Evolutionary conservation across 163 green algal genomes (phyloP).

Genomic region (Volvox carteri): DNA sequence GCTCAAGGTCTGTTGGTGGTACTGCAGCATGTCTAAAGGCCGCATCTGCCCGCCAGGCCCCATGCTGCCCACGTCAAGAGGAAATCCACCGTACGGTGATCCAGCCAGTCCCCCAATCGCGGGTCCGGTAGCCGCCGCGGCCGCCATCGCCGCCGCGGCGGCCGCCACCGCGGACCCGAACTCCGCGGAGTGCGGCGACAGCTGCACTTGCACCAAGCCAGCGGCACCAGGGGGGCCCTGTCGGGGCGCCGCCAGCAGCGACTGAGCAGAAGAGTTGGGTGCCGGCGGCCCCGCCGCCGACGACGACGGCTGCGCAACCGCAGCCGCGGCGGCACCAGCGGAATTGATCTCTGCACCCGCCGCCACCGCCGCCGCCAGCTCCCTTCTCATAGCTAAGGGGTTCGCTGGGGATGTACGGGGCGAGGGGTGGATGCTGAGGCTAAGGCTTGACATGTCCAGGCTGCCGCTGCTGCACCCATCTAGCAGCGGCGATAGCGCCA

Average conservation of each 20-base stretch:
- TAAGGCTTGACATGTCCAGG: slow-evolving; percentile 11
- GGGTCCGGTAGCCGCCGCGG: too few relatives aligned
- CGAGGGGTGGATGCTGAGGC: neutral
- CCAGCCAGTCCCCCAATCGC: too few relatives aligned
- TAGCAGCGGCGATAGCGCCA: neutral
- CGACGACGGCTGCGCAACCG: neutral
- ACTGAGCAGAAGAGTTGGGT: neutral
- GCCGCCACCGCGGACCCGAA: neutral
- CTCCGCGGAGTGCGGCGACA: neutral
- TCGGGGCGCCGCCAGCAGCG: neutral
- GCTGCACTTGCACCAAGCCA: neutral
- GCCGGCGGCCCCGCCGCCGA: neutral
- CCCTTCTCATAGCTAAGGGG: neutral
- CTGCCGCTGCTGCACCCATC: neutral
- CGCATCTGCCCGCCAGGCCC: neutral
- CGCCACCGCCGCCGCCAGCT: neutral
- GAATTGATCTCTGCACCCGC: neutral
- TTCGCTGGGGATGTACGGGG: slow-evolving; percentile 4
- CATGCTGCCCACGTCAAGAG: neutral
- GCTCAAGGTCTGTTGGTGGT: neutral
- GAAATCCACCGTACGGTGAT: neutral
- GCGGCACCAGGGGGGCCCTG: neutral
- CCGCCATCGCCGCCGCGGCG: neutral
- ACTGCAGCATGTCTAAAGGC: neutral
- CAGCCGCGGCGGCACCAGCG: neutral